Percentiles rank a stretch among this genome's conserved stretches.
Evolutionary conservation across 345 rosid genomes (phyloP).

Genomic region (Bruguiera sexangula): DNA sequence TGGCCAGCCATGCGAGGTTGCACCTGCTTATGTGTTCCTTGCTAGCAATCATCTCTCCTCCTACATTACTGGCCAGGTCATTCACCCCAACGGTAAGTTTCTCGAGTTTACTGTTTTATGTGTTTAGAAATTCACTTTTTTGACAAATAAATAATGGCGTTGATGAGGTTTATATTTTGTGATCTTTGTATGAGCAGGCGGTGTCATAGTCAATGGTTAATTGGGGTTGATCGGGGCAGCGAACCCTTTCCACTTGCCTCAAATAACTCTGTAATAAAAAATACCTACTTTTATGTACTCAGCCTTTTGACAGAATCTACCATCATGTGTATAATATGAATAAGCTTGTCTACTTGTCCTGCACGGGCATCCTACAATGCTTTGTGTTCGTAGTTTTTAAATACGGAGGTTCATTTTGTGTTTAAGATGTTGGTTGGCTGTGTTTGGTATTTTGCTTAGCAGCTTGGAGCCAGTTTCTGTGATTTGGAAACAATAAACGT

Average conservation of each 20-base stretch:
- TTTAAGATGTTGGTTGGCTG: no score
- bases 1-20: constrained; percentile 76
- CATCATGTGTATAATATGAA: no score
- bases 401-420: no score
- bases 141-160: neutral
- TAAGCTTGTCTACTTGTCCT: no score
- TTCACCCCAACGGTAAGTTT: constrained; percentile 68
- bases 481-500: no score
- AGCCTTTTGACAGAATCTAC: no score
- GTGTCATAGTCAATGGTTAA: constrained; percentile 46
- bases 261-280: no score
- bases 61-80: constrained; percentile 70
- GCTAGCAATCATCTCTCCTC: constrained; percentile 78
- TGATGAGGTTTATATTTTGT: neutral
- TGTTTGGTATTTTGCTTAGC: no score
- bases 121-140: neutral
- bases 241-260: neutral
- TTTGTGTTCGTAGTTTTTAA: no score
- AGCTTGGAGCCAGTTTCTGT: no score
- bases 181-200: constrained; percentile 31
- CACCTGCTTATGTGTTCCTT: constrained; percentile 67
- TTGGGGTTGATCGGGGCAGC: neutral
- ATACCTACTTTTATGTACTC: no score
- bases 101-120: neutral
- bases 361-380: no score